Evolutionary conservation across 2,329 filamentous ascomycete species (phyloP), one percentile per base, ranked within the genome.

Genomic region (Neonectria punicea): DNA sequence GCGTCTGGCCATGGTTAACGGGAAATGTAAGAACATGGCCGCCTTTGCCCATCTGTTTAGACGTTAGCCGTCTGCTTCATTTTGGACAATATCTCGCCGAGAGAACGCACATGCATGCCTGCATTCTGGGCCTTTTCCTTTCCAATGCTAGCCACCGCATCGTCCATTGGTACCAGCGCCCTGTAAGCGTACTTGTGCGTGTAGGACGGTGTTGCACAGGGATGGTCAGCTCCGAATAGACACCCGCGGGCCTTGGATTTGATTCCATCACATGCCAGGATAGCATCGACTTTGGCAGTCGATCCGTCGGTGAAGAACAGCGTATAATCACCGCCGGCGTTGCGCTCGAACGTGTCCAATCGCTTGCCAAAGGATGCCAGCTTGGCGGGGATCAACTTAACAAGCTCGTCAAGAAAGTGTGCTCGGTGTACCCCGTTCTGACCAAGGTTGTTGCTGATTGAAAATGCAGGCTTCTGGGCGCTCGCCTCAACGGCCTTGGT

Each of bases 21-120:
- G 58, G 58, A 41, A 61, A 61, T 9, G 53, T 65, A n/a, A 61
- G 25, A 14, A 90, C 74, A 68, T 90, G 88, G 0, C 84, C 86
- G 46, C 81, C 77, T 2, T 81, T 82, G 0, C 87, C 87, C 67
- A 77, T 69, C 75, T 79, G 10, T 4, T 14, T 16, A 14, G 2
- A 49, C 20, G 25, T 63, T 22, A 63, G 54, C n/a, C 13, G n/a
- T 10, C 25, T 25, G 25, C 25, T 25, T 25, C 7, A 4, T 28
- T 1, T 13, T 46, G 25, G 11, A 16, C 14, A 16, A 10, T 20
- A 9, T 8, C 16, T 11, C n/a, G 28, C 25, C 20, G 20, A n/a
- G 5, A 6, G 16, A 20, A 47, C 58, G 39, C 25, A 65, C 63
- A 32, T 65, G 63, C 58, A 61, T 61, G 41, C 57, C 32, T 13